Conservation (phyloP, 164 flowering plant genomes). For the Magnolia kwangsiensis region DNA sequence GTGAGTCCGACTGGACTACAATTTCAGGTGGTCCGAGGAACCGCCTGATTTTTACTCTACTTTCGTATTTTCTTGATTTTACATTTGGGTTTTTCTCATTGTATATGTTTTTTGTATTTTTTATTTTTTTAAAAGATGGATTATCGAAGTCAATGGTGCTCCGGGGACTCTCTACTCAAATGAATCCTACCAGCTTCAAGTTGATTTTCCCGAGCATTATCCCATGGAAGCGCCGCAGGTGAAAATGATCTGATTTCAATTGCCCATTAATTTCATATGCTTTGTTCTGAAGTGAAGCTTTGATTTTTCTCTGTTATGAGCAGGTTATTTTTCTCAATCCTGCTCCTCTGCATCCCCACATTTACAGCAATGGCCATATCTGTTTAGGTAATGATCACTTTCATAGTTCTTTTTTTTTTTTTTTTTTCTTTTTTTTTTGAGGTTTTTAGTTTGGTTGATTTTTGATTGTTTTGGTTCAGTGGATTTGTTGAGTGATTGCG, state of each 20-base stretch:
- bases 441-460: no score
- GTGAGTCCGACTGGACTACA: no score
- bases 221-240: slow-evolving; percentile 99
- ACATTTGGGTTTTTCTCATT: background rate
- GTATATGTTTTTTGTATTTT: background rate
- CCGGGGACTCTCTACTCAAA: slow-evolving; percentile 76
- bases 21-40: no score
- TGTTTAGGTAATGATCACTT: slow-evolving; percentile 64
- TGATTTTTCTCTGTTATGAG: slow-evolving; percentile 13
- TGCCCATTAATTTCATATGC: background rate
- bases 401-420: background rate
- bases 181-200: slow-evolving; percentile 29
- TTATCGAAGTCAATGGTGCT: slow-evolving; percentile 62
- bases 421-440: no score
- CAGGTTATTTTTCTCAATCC: slow-evolving; percentile 88
- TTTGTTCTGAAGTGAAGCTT: background rate
- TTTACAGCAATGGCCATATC: slow-evolving; percentile 94
- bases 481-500: no score
- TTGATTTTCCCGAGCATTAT: slow-evolving; percentile 62
- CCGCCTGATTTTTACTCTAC: background rate
- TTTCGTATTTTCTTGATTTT: background rate
- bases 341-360: slow-evolving; percentile 92
- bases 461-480: no score
- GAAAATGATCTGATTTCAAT: background rate
- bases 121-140: slow-evolving; percentile 12